Conservation (phyloP, 2,329 filamentous ascomycete genomes). For the Emmonsiellopsis sp. region DNA sequence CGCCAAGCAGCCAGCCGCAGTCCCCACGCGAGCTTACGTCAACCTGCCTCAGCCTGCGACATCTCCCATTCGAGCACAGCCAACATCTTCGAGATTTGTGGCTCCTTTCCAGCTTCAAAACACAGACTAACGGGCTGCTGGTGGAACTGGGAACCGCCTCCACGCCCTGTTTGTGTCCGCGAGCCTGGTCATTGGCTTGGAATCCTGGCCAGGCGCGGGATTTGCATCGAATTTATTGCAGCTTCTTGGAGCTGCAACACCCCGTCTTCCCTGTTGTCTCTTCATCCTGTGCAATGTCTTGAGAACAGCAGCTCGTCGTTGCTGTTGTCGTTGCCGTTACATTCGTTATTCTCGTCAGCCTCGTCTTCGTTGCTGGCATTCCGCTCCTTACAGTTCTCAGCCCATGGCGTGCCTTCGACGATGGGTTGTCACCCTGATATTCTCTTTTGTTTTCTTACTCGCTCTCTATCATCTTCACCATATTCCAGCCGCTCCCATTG, state of each 20-base stretch:
- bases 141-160: no score
- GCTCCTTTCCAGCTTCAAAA: no score
- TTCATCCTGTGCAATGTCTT: neutral
- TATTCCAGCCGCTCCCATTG: neutral
- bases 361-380: neutral
- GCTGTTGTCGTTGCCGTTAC: neutral
- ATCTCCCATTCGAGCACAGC: no score
- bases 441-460: slow-evolving; percentile 8
- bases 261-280: neutral
- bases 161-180: no score
- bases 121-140: no score
- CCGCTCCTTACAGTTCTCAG: neutral
- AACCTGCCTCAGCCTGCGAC: no score
- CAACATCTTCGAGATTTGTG: no score
- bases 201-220: no score
- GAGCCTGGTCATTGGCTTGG: no score
- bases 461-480: slow-evolving; percentile 3
- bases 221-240: no score
- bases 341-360: slow-evolving; percentile 1
- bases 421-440: slow-evolving; percentile 7
- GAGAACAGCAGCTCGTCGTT: neutral
- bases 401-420: slow-evolving; percentile 8
- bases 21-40: no score
- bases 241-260: neutral
- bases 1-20: no score